These are phyloP conservation scores for Boletus bicolor DNA, from an alignment of 768 basidiomycete species.

Conservation along the genomic window DNA sequence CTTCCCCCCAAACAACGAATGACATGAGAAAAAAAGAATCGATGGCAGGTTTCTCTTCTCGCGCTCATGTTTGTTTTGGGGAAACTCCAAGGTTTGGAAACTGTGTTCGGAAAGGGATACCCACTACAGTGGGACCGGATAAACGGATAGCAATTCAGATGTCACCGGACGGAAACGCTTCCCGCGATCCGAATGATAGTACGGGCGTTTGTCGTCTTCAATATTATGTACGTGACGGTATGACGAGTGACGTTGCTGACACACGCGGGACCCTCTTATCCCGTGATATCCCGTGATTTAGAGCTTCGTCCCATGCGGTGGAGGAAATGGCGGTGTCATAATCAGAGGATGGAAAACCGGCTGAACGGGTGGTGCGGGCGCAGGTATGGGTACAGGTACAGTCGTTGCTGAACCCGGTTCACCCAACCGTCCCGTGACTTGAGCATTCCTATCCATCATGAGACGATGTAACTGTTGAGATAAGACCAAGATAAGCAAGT, in stretches of 20 bases:
- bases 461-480: conserved; percentile 55
- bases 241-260: neutral
- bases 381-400: conserved; percentile 22
- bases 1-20: neutral
- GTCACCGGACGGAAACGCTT: conserved; percentile 5
- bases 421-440: conserved; percentile 45
- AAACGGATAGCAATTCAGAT: neutral
- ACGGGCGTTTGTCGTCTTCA: conserved; percentile 2
- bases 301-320: conserved; percentile 31
- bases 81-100: neutral
- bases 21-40: conserved; percentile 18
- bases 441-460: conserved; percentile 73
- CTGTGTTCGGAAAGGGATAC: conserved; percentile 3
- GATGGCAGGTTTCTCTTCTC: neutral
- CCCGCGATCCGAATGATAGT: conserved; percentile 4
- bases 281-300: conserved; percentile 8
- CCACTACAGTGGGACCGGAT: neutral
- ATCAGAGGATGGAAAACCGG: conserved; percentile 29
- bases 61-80: neutral
- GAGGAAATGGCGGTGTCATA: conserved; percentile 30
- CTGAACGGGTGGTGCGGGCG: conserved; percentile 19
- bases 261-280: conserved; percentile 1
- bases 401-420: conserved; percentile 18
- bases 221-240: conserved; percentile 24
- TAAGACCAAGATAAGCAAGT: conserved; percentile 13